Evolutionary conservation across 2,329 filamentous ascomycete species (phyloP).

Genomic region (Fusarium sp.): DNA sequence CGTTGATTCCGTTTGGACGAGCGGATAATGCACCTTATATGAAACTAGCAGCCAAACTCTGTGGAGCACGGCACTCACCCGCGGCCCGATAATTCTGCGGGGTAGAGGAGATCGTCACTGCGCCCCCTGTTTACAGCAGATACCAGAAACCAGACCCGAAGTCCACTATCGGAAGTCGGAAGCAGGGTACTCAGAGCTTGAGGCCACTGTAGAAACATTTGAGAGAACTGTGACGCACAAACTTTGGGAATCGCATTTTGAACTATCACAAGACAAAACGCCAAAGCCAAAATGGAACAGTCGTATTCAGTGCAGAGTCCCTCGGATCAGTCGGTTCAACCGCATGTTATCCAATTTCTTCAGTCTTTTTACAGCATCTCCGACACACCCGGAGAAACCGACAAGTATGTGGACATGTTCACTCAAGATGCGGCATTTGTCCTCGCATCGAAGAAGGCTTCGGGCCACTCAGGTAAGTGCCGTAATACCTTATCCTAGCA

Average conservation of each 20-base stretch:
- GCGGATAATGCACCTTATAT: constrained; percentile 28
- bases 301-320: constrained; percentile 32
- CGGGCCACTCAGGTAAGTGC: constrained; percentile 22
- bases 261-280: not conserved
- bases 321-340: constrained; percentile 25
- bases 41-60: too few relatives aligned
- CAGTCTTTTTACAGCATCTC: constrained; percentile 30
- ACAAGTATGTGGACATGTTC: constrained; percentile 35
- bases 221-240: not conserved
- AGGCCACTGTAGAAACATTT: not conserved
- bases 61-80: not conserved
- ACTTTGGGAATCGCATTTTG: not conserved
- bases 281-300: constrained; percentile 21
- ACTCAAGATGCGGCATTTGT: constrained; percentile 32
- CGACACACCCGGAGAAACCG: constrained; percentile 35
- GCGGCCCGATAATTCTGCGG: constrained; percentile 28
- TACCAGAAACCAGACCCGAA: too few relatives aligned
- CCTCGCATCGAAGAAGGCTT: constrained; percentile 32
- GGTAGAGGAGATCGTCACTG: constrained; percentile 17
- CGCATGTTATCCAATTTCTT: constrained; percentile 31
- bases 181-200: constrained; percentile 15
- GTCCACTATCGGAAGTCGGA: constrained; percentile 33
- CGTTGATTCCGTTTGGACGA: constrained; percentile 10
- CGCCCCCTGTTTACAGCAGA: constrained; percentile 1
- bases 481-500: fast-evolving